Conservation (phyloP, 202 grass and related monocot species). For the Dendrocalamus latiflorus region DNA sequence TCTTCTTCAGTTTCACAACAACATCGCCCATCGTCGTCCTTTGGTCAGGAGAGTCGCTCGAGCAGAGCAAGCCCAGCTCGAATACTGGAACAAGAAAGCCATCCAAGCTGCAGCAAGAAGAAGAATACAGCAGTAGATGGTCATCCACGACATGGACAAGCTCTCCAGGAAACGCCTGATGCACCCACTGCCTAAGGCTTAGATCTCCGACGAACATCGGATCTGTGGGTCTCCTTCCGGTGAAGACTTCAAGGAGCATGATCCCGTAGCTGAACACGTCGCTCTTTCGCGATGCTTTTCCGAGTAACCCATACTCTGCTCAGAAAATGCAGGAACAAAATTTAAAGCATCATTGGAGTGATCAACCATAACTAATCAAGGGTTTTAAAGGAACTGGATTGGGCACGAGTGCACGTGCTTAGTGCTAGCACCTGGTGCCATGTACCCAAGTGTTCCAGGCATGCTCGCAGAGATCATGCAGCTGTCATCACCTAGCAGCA, state of each 20-base stretch:
- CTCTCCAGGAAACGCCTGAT: not conserved
- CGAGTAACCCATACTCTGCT: not conserved
- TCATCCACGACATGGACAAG: not conserved
- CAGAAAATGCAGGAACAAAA: not conserved
- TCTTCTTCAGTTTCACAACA: too few species aligned
- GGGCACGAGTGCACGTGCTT: not conserved
- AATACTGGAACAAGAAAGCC: too few species aligned
- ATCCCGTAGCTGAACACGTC: not conserved
- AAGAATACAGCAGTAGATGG: not conserved
- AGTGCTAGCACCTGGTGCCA: too few species aligned
- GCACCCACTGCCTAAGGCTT: not conserved
- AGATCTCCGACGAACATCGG: not conserved
- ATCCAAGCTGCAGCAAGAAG: not conserved
- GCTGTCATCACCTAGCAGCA: too few species aligned
- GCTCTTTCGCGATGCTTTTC: too few species aligned
- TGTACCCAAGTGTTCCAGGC: too few species aligned
- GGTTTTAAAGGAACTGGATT: not conserved
- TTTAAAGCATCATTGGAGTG: not conserved
- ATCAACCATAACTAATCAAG: too few species aligned
- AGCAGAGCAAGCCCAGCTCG: too few species aligned
- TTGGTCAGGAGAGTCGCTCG: too few species aligned
- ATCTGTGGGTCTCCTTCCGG: not conserved
- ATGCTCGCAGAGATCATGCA: too few species aligned
- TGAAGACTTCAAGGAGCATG: not conserved
- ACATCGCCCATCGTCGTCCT: too few species aligned